Conservation (phyloP, 352 stramenopile species). For the Sclerospora graminicola region DNA sequence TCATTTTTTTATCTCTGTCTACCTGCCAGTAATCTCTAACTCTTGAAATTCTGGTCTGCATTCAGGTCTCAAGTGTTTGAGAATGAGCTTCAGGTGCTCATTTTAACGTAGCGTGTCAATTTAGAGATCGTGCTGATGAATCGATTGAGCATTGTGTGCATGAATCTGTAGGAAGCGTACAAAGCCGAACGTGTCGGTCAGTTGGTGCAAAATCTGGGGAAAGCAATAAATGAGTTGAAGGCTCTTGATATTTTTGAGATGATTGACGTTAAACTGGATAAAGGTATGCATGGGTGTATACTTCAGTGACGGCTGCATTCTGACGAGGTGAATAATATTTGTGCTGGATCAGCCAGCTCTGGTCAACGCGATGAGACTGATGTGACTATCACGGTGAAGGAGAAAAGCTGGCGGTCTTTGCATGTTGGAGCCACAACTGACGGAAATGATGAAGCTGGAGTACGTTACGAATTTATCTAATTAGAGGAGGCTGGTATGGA, state of each 20-base stretch:
- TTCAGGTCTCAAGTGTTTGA: slow-evolving; percentile 76
- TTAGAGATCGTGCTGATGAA: no score
- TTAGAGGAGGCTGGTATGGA: not conserved
- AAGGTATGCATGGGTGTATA: slow-evolving; percentile 20
- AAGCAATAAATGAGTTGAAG: slow-evolving; percentile 58
- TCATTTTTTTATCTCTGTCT: not conserved
- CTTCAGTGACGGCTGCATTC: not conserved
- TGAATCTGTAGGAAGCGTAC: slow-evolving; percentile 37
- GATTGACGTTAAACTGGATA: slow-evolving; percentile 73
- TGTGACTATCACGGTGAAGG: slow-evolving; percentile 81
- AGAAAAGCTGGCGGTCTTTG: slow-evolving; percentile 80
- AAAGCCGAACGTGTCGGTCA: slow-evolving; percentile 54
- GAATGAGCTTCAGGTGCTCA: slow-evolving; percentile 64
- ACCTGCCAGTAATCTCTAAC: not conserved
- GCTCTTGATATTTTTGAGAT: slow-evolving; percentile 79
- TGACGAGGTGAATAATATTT: slow-evolving; percentile 3
- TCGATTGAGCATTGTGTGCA: not conserved
- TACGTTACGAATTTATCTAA: slow-evolving; percentile 10
- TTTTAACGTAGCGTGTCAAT: not conserved
- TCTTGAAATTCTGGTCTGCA: not conserved
- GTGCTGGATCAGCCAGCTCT: slow-evolving; percentile 40
- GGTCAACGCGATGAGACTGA: slow-evolving; percentile 67
- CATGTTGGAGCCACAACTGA: slow-evolving; percentile 79
- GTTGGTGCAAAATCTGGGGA: slow-evolving; percentile 45
- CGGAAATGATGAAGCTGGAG: slow-evolving; percentile 74